Evolutionary conservation across 139 green algal genomes (phyloP).

Genomic region (Dunaliella primolecta): DNA sequence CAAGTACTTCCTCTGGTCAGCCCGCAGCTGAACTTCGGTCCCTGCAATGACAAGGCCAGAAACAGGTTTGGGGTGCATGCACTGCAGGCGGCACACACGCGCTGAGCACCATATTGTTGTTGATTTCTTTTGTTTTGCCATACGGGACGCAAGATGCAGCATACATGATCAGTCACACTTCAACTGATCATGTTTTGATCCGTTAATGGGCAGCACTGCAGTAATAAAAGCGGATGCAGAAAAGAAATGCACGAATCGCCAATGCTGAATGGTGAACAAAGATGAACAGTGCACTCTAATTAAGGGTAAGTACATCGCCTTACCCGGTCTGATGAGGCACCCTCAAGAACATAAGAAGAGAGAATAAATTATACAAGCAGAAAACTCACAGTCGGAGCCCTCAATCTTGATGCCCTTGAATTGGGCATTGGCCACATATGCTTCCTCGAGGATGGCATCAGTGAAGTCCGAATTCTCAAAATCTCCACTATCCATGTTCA

Average conservation of each 20-base stretch:
- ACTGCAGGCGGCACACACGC: too few relatives aligned
- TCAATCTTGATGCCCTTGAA: conserved; percentile 39
- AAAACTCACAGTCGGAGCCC: conserved; percentile 37
- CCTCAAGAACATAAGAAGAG: not conserved
- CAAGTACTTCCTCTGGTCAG: conserved; percentile 64
- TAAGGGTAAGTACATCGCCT: not conserved
- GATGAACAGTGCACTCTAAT: not conserved
- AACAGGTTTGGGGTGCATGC: too few relatives aligned
- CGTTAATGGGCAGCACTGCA: too few relatives aligned
- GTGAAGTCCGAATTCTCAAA: conserved; percentile 75
- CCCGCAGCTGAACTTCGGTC: conserved; percentile 68
- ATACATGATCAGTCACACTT: not conserved
- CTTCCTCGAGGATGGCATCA: conserved; percentile 69
- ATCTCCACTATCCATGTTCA: conserved; percentile 71
- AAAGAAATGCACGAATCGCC: not conserved
- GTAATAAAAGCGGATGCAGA: not conserved
- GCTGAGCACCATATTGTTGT: not conserved
- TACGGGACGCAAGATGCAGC: not conserved
- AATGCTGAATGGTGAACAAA: not conserved
- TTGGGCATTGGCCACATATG: conserved; percentile 71
- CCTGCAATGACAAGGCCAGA: not conserved
- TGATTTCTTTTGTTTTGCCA: not conserved
- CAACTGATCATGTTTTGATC: not conserved
- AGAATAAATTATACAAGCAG: not conserved
- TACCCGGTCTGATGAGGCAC: not conserved